Conservation (phyloP, 2,329 filamentous ascomycete genomes). For the Fusarium redolens region DNA sequence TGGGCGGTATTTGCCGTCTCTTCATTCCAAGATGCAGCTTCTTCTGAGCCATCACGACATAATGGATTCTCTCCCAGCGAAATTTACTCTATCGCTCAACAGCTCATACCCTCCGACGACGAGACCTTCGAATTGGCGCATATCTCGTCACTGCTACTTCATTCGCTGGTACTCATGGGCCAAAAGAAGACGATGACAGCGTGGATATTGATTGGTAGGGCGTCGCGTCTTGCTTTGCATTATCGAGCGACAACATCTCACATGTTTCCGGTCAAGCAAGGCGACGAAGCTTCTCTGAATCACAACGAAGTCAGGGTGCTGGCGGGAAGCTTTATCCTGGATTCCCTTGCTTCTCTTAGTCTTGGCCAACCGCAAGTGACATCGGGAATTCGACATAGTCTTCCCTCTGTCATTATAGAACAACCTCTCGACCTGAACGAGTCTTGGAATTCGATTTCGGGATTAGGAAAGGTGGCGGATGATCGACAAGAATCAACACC, state of each 20-base stretch:
- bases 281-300: conserved; percentile 17
- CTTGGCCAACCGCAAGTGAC: conserved; percentile 53
- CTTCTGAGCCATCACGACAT: conserved; percentile 8
- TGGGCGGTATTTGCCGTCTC: conserved; percentile 71
- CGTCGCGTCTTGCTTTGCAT: conserved; percentile 60
- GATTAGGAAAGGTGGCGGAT: conserved; percentile 19
- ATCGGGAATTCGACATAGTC: conserved; percentile 28
- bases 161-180: conserved; percentile 73
- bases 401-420: conserved; percentile 28
- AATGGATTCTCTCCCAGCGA: conserved; percentile 39
- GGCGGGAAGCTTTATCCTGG: conserved; percentile 71
- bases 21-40: conserved; percentile 62
- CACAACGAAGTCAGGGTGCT: conserved; percentile 41
- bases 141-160: conserved; percentile 58
- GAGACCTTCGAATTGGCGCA: conserved; percentile 58
- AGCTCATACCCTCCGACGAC: conserved; percentile 61
- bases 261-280: conserved; percentile 37
- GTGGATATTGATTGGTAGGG: conserved; percentile 73
- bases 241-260: conserved; percentile 27
- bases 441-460: conserved; percentile 38
- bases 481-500: conserved; percentile 11
- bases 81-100: conserved; percentile 63
- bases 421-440: conserved; percentile 29
- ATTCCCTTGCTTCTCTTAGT: conserved; percentile 66
- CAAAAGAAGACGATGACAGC: conserved; percentile 67